Evolutionary conservation across 495 filamentous ascomycete genomes (phyloP).

Genomic region (Haplographium delicatum): DNA sequence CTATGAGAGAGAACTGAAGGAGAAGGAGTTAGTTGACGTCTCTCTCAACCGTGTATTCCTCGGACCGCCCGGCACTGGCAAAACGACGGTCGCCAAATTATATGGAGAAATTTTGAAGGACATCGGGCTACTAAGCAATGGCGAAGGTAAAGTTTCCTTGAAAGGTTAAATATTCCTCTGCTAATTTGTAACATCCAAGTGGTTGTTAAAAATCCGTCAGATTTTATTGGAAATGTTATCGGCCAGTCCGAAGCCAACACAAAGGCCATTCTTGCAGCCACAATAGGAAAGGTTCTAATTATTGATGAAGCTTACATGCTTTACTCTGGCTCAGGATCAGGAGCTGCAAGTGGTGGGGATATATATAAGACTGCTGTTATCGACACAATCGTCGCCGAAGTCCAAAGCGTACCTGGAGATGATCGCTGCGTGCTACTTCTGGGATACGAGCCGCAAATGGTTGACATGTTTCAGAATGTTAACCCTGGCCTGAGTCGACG

Average conservation of each 20-base stretch:
- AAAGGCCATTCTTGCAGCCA: constrained; percentile 61
- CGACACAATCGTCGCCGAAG: constrained; percentile 79
- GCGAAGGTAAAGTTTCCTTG: constrained; percentile 44
- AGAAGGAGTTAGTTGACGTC: constrained; percentile 49
- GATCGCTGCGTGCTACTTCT: constrained; percentile 74
- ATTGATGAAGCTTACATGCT: constrained; percentile 73
- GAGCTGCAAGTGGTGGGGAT: constrained; percentile 34
- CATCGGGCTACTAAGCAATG: constrained; percentile 54
- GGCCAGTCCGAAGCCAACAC: constrained; percentile 67
- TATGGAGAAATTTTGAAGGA: constrained; percentile 62
- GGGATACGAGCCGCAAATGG: constrained; percentile 75
- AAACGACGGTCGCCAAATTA: constrained; percentile 70
- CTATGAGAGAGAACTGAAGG: constrained; percentile 56
- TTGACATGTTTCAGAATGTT: constrained; percentile 71
- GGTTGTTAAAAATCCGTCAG: constrained; percentile 64
- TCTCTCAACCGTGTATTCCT: constrained; percentile 68
- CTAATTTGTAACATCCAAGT: constrained; percentile 34
- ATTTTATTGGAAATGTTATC: constrained; percentile 60
- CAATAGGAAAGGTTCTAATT: constrained; percentile 66
- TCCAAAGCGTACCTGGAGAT: constrained; percentile 71
- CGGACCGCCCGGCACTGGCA: constrained; percentile 68
- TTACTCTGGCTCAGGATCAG: constrained; percentile 26
- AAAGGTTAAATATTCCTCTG: neutral
- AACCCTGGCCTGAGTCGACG: constrained; percentile 70
- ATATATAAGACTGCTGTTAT: constrained; percentile 59